Base-by-base conservation (phyloP, 2,329 filamentous ascomycete genomes). In the Basipetospora sp. region DNA sequence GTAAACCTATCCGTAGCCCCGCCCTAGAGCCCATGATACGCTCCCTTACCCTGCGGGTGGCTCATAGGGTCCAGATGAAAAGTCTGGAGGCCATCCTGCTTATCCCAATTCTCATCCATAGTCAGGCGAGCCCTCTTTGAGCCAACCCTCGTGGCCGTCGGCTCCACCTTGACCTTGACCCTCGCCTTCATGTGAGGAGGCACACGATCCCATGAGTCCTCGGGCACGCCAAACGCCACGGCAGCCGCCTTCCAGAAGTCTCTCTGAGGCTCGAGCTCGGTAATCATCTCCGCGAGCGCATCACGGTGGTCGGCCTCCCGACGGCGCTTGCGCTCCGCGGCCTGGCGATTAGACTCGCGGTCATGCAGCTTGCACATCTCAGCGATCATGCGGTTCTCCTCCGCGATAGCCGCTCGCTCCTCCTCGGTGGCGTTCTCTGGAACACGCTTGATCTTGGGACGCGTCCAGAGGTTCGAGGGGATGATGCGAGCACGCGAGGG, bases 231-330 rank as follows among this genome's bases (percentile, higher is more conserved):
- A 8, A 5, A 19, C 6, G 30, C 14, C 13, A 27, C 19, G 29
- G 30, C 29, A 4, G 26, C 28, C 29, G 36, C 36, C 28, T n/a
- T 38, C 29, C 30, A 25, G 28, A 31, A 38, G 19, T 30, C 29
- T 19, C 14, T 31, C 29, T 32, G 15, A 13, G 36, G 28, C 19
- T 38, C 28, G n/a, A 31, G 19, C 29, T 32, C 20, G 8, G 19
- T 29, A 10, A 38, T 16, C 26, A 14, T 32, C 9, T 15, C 8
- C 13, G 20, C 22, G 8, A 10, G 14, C 8, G 9, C 17, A 14
- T 38, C 36, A 4, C 28, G 36, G 36, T 38, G 36, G 11, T 25
- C 28, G n/a, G 19, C 28, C 36, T 38, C 20, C 9, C 36, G 28
- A 3, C 14, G 9, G 14, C 36, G 36, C 14, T 31, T 38, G 18